Evolutionary conservation across 129 eudicot genomes (phyloP).

Genomic region (Silybum marianum): DNA sequence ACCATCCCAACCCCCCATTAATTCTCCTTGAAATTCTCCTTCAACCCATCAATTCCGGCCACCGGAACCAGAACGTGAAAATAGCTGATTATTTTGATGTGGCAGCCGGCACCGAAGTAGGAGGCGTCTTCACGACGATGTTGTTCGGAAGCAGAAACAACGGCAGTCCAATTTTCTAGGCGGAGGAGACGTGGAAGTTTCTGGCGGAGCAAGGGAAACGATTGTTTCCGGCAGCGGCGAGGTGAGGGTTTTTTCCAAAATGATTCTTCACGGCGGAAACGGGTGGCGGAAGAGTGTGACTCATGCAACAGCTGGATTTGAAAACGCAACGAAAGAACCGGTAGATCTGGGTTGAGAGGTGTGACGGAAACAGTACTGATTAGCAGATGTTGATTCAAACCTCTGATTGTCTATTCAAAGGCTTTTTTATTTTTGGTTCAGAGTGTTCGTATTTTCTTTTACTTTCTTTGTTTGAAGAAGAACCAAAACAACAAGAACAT

Average conservation of each 20-base stretch:
- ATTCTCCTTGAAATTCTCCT: too few relatives aligned
- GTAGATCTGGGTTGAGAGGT: too few relatives aligned
- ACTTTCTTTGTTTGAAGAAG: too few relatives aligned
- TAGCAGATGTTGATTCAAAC: too few relatives aligned
- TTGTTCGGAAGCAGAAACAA: constrained; percentile 25
- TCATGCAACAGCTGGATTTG: constrained; percentile 32
- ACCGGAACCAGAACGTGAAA: constrained; percentile 69
- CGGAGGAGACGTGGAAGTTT: constrained; percentile 38
- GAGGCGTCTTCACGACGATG: constrained; percentile 40
- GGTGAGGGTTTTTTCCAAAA: constrained; percentile 19
- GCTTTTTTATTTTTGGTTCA: too few relatives aligned
- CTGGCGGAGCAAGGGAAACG: constrained; percentile 23
- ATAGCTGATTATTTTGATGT: constrained; percentile 43
- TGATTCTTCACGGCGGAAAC: constrained; percentile 31
- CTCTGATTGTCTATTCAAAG: too few relatives aligned
- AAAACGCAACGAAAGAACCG: constrained; percentile 23
- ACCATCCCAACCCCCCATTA: too few relatives aligned
- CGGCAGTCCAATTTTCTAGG: constrained; percentile 29
- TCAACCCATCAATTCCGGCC: too few relatives aligned
- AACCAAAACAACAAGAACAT: too few relatives aligned
- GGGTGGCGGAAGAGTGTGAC: too few relatives aligned
- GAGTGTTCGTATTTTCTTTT: too few relatives aligned
- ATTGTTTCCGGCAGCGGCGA: constrained; percentile 39
- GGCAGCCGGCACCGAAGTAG: constrained; percentile 38
- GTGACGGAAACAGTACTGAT: too few relatives aligned